Base-by-base conservation (phyloP, 2,329 filamentous ascomycete genomes). In the Phoma sp. region DNA sequence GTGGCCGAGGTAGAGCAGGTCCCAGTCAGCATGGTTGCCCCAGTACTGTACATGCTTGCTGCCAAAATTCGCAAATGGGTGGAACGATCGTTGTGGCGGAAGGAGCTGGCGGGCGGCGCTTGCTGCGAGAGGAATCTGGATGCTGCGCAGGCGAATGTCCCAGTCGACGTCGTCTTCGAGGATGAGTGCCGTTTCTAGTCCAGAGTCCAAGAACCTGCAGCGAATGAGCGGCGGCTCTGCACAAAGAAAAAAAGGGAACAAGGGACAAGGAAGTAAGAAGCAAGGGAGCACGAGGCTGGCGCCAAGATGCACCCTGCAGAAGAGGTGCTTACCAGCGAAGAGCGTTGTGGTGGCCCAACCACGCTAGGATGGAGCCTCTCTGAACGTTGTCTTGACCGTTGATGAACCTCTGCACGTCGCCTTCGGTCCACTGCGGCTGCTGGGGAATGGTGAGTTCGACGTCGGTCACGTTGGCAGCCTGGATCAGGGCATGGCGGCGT, bases 91-190 rank as follows among this genome's bases (percentile, higher is more conserved):
- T 19, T 63, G 56, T 10, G 72, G 70, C 21, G 71, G 70, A 37
- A 79, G 59, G 10, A 78, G 61, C 25, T 71, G 69, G 48, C 77
- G 76, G 19, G 72, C 68, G 24, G 76, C 76, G 35, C 69, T 74
- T 45, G 77, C 76, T 8, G 76, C 75, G 6, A 74, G 68, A 5
- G 77, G 77, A 12, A 78, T 68, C 55, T 79, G 77, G n/a, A 68
- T 53, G 51, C 73, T 78, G 49, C 77, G 76, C 13, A 80, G 69
- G 44, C 74, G 77, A 35, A 80, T 75, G 57, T 79, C 77, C 74
- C 75, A 80, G 56, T 80, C 77, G 27, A 79, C 76, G 53, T 80
- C 77, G 62, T 80, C 77, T 68, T 80, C 77, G 37, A 80, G 69
- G 22, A 80, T 76, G 27, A 80, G 69, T 2, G 74, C 76, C 1